Percentiles rank a stretch among this genome's conserved stretches.
Conservation (phyloP, 2,329 filamentous ascomycete genomes). For the Sphaerulina musiva region DNA sequence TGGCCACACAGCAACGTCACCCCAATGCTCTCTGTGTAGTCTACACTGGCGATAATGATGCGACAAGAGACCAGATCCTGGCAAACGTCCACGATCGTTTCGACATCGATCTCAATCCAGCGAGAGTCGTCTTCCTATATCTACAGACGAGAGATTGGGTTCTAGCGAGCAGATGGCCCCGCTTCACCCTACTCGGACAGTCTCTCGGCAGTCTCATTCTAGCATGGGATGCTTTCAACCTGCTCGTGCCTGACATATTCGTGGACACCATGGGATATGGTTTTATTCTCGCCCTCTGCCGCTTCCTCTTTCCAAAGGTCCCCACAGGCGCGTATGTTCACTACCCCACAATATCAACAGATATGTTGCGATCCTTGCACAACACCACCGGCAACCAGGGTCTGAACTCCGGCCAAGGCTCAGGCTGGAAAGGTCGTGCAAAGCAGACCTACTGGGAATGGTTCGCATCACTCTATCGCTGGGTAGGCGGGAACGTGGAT, state of each 20-base stretch:
- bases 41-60: constrained; percentile 92
- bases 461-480: constrained; percentile 77
- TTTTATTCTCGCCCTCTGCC: constrained; percentile 76
- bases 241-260: constrained; percentile 87
- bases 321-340: constrained; percentile 93
- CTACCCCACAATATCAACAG: constrained; percentile 95
- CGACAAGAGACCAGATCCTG: constrained; percentile 72
- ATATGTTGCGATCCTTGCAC: constrained; percentile 70
- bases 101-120: constrained; percentile 81
- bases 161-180: constrained; percentile 78
- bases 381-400: constrained; percentile 52
- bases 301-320: constrained; percentile 70
- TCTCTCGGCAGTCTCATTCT: constrained; percentile 81
- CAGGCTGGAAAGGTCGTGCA: constrained; percentile 59
- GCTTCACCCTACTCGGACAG: constrained; percentile 90
- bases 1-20: constrained; percentile 82
- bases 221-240: constrained; percentile 86
- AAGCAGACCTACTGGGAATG: constrained; percentile 82
- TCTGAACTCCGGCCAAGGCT: constrained; percentile 75
- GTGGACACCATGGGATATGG: constrained; percentile 98
- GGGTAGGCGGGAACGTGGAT: constrained; percentile 76
- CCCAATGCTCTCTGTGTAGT: constrained; percentile 84
- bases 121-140: constrained; percentile 82
- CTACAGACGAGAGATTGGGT: constrained; percentile 82
- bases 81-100: constrained; percentile 63